Base-by-base conservation (phyloP, 768 basidiomycete species). In the Epithele typhae region DNA sequence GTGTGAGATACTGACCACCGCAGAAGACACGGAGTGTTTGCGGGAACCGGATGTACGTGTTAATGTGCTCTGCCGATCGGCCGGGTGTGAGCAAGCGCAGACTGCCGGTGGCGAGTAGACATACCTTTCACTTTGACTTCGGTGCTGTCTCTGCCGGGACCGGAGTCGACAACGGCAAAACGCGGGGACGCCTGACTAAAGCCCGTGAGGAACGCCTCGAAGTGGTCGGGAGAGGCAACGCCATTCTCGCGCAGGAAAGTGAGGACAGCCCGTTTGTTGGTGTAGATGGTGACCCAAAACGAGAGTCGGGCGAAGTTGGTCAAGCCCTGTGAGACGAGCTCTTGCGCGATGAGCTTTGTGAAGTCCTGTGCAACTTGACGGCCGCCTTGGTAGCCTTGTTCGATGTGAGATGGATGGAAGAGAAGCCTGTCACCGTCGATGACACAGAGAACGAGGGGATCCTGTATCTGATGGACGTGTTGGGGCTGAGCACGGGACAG, bases 21-120 rank as follows among this genome's bases (percentile, higher is more conserved):
- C 89, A 76, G 65, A 87, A 88, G 24, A 90, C 68, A 40, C 79
- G 77, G 34, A 84, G 66, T 7, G 85, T 88, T 59, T 89, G 86
- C 9, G 87, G 82, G 58, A 88, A 81, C 51, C 78, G 76, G 40
- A 75, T 72, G 62, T 77, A 87, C 12, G 82, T 83, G 61, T 83
- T 75, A 37, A 90, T 65, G 62, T 84, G 81, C 63, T 87, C 87
- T 87, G 51, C 12, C 14, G 49, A 44, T 19, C 33, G 18, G 25
- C 40, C 37, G 33, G 35, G 10, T 36, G 33, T 27, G 15, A 17
- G 27, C n/a, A 14, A 36, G 18, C 15, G n/a, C 15, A 36, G 12
- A 36, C 18, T 8, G 35, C 35, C 35, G 35, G 27, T 30, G 27
- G 27, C 8, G 27, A 7, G 27, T 30, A 9, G n/a, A 42, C 56